Evolutionary conservation across 768 basidiomycete species (phyloP), one percentile per base, ranked within the genome.

Genomic region (Lactarius quietus): DNA sequence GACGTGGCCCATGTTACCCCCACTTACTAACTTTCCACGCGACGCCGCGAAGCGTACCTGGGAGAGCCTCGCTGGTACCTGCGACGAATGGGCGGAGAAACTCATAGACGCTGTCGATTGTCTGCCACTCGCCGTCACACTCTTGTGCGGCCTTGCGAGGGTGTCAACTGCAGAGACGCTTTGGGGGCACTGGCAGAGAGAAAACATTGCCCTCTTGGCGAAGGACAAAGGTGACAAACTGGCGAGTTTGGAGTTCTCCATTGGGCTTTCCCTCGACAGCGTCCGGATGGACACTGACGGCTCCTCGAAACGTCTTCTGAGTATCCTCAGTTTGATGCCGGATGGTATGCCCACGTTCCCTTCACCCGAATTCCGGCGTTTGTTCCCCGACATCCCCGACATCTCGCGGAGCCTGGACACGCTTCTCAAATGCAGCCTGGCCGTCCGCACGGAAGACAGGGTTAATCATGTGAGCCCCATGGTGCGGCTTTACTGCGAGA

Each of bases 61-160:
- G 66, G 63, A 63, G 29, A 29, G 35, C 35, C 51, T 67, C n/a
- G 66, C 66, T 5, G 63, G 63, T 5, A 26, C 56, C 3, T 62
- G 38, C 39, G 65, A 66, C 3, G 60, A 62, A 36, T 66, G 63
- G 62, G 66, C 66, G 0, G 66, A 67, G 38, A 57, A 64, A 26
- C 66, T 67, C 17, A 67, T 67, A 28, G 57, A 60, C 20, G 63
- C 43, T 1, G 66, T 67, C 35, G 66, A 65, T 39, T 59, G 66
- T 43, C 52, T 59, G 4, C 66, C 66, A 8, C 66, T 67, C 15
- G 66, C 66, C 39, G 66, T 67, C 15, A 59, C 66, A 31, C 66
- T 67, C 15, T 41, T 67, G 2, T 62, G 41, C 14, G 58, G 58
- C 20, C 57, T 59, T 20, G 66, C 66, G 10, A 52, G 65, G 29